Evolutionary conservation across 148 eudicot species (phyloP).

Genomic region (Suaeda aralocaspica): DNA sequence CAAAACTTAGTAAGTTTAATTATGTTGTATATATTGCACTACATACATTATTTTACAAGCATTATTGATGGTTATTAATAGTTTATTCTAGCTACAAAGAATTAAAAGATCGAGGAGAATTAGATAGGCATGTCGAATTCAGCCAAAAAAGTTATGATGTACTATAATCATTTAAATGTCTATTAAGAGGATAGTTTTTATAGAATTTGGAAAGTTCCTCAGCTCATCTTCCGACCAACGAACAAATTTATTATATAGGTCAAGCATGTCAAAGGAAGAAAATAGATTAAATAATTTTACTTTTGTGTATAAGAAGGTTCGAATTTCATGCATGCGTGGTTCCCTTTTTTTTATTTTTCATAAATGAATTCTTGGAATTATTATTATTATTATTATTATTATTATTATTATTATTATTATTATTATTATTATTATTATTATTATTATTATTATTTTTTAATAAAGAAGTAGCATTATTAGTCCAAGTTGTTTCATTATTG

Average conservation of each 20-base stretch:
- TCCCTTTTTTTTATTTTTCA: neutral
- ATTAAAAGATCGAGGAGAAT: neutral
- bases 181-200: neutral
- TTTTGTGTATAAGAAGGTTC: constrained; percentile 17
- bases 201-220: constrained; percentile 2
- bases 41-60: neutral
- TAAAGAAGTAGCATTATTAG: neutral
- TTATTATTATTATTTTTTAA: too few species aligned
- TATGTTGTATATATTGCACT: neutral
- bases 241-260: neutral
- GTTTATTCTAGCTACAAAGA: too few species aligned
- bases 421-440: too few species aligned
- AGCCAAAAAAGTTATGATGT: constrained; percentile 1
- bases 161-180: neutral
- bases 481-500: neutral
- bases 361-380: too few species aligned
- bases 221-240: neutral
- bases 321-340: neutral
- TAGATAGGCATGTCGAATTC: neutral
- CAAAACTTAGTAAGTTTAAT: too few species aligned
- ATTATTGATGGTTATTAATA: neutral
- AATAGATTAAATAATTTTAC: neutral
- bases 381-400: too few species aligned
- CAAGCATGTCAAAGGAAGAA: neutral
- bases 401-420: too few species aligned